A percentile compares a stretch with the other conserved stretches of the same genome.
Evolutionary conservation across 2,329 filamentous ascomycete genomes (phyloP).

Genomic region (Cercospora berteroae): DNA sequence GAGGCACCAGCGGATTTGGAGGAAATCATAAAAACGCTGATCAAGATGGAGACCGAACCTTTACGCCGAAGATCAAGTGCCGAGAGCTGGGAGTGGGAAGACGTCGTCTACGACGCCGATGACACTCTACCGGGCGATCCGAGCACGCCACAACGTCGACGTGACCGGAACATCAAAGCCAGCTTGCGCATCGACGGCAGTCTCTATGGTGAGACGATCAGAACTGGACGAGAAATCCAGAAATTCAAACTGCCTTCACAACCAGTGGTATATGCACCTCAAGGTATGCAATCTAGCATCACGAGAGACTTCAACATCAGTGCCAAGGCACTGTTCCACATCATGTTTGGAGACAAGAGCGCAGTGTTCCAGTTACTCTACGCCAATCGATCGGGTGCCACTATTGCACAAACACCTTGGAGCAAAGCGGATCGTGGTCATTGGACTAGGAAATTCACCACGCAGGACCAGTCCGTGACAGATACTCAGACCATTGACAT

Average conservation of each 20-base stretch:
- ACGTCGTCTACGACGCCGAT: constrained; percentile 55
- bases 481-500: constrained; percentile 85
- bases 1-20: constrained; percentile 68
- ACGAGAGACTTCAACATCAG: constrained; percentile 87
- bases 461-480: constrained; percentile 50
- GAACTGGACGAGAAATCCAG: constrained; percentile 50
- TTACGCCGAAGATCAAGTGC: constrained; percentile 66
- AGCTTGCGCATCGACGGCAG: constrained; percentile 63
- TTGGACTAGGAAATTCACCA: constrained; percentile 64
- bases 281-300: constrained; percentile 72
- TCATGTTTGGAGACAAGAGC: constrained; percentile 94
- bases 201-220: constrained; percentile 50
- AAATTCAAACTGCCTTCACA: constrained; percentile 81
- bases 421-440: constrained; percentile 59
- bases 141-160: constrained; percentile 39
- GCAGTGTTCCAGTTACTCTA: constrained; percentile 91
- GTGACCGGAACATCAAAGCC: constrained; percentile 53
- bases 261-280: constrained; percentile 79
- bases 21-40: constrained; percentile 67
- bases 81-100: constrained; percentile 78
- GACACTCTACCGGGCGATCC: constrained; percentile 47
- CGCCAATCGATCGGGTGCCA: constrained; percentile 72
- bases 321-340: constrained; percentile 91
- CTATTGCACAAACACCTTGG: constrained; percentile 87
- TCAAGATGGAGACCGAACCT: constrained; percentile 67